A percentile compares a stretch with the other conserved stretches of the same genome.
Evolutionary conservation across 2,329 filamentous ascomycete species (phyloP).

Genomic region (Phialophora macrospora): DNA sequence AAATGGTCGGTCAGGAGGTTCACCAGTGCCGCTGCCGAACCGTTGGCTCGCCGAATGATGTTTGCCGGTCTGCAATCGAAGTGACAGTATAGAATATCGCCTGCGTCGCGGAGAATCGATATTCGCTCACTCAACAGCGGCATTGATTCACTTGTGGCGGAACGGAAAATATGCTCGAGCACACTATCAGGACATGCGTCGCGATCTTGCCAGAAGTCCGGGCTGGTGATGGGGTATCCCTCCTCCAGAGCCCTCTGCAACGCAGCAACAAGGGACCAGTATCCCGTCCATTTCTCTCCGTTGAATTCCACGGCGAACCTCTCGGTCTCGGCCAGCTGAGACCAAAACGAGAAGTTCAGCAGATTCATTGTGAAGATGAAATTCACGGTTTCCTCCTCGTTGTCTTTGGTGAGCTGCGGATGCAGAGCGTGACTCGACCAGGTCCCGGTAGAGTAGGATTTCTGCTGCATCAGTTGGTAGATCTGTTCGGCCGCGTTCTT

Average conservation of each 20-base stretch:
- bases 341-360: conserved; percentile 98
- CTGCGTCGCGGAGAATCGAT: conserved; percentile 79
- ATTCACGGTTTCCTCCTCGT: conserved; percentile 77
- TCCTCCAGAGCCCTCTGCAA: conserved; percentile 88
- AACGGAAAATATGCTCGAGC: conserved; percentile 79
- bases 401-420: conserved; percentile 72
- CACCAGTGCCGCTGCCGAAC: conserved; percentile 82
- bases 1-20: conserved; percentile 85
- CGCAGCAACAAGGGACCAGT: conserved; percentile 89
- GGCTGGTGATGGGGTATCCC: conserved; percentile 84
- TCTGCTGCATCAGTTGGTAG: conserved; percentile 79
- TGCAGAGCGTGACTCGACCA: conserved; percentile 92
- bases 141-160: conserved; percentile 82
- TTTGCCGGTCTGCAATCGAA: conserved; percentile 76
- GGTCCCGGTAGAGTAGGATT: conserved; percentile 78
- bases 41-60: conserved; percentile 73
- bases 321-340: conserved; percentile 69
- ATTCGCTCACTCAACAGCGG: conserved; percentile 81
- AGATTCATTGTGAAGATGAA: conserved; percentile 99
- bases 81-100: conserved; percentile 76
- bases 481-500: conserved; percentile 82
- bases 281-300: conserved; percentile 85
- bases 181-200: conserved; percentile 75
- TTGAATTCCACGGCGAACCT: conserved; percentile 83
- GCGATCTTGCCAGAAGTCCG: conserved; percentile 82